Evolutionary conservation across 768 basidiomycete species (phyloP).

Genomic region (Kwoniella botswanensis): DNA sequence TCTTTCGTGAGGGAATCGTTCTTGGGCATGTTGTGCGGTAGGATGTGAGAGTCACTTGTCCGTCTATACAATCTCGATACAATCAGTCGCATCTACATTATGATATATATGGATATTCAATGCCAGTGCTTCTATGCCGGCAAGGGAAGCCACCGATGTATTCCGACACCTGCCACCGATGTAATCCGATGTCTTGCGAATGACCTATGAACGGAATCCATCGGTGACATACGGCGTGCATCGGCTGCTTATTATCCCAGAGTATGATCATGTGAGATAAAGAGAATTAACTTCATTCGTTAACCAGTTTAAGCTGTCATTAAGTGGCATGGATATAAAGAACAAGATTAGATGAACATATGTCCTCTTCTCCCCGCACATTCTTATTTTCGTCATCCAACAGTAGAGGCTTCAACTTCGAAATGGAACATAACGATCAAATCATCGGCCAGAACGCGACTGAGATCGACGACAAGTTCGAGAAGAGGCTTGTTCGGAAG

Average conservation of each 20-base stretch:
- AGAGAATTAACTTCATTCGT: not conserved
- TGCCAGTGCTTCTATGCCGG: not conserved
- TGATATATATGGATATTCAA: not conserved
- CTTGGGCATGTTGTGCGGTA: not conserved
- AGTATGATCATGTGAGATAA: conserved; percentile 8
- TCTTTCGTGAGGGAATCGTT: not conserved
- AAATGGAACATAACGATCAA: not conserved
- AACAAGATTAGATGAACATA: not conserved
- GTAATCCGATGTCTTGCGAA: not conserved
- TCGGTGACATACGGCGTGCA: not conserved
- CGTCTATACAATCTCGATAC: too few relatives aligned
- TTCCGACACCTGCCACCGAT: conserved; percentile 6
- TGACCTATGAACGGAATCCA: not conserved
- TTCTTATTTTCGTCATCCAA: not conserved
- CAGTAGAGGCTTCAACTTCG: not conserved
- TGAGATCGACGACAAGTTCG: not conserved
- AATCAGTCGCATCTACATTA: too few relatives aligned
- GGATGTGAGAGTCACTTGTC: not conserved
- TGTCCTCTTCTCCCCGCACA: not conserved
- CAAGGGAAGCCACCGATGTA: not conserved
- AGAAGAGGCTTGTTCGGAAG: conserved; percentile 9
- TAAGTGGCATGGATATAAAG: not conserved
- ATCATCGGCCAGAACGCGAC: not conserved
- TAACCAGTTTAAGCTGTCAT: not conserved
- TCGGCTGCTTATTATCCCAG: not conserved